These are phyloP conservation scores for Penicillium silybi DNA, from an alignment of 495 filamentous ascomycete species.

Conservation along the genomic window DNA sequence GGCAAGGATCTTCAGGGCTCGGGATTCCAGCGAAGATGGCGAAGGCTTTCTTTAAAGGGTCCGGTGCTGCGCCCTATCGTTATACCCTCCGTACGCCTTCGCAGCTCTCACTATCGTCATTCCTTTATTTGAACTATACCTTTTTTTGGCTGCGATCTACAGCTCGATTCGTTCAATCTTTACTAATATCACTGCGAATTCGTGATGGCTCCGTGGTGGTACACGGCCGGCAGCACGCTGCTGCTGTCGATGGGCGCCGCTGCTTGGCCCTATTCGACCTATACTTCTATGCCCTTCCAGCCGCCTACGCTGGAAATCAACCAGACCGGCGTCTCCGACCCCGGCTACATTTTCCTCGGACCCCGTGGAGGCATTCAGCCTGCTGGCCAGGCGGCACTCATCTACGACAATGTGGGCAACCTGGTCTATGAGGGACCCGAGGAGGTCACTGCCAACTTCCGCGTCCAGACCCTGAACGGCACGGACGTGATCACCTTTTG, in stretches of 20 bases:
- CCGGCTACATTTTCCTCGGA: conserved; percentile 35
- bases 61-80: neutral
- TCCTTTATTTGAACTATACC: conserved; percentile 4
- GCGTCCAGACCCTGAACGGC: conserved; percentile 29
- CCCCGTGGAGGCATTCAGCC: conserved; percentile 27
- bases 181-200: no score
- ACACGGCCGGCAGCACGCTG: conserved; percentile 23
- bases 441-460: conserved; percentile 35
- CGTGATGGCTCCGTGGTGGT: conserved; percentile 15
- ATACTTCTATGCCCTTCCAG: conserved; percentile 24
- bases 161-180: neutral
- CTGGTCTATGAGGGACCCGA: conserved; percentile 33
- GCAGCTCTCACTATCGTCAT: conserved; percentile 5
- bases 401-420: conserved; percentile 32
- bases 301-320: conserved; percentile 29
- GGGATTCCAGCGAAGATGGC: neutral
- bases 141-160: neutral
- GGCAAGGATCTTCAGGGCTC: conserved; percentile 19
- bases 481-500: conserved; percentile 36
- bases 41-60: neutral
- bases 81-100: neutral
- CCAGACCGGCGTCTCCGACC: conserved; percentile 25
- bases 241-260: conserved; percentile 22
- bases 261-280: conserved; percentile 27
- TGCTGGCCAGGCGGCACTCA: conserved; percentile 29